Evolutionary conservation across 305 asterid species (phyloP).

Genomic region (Plantago coronopus): DNA sequence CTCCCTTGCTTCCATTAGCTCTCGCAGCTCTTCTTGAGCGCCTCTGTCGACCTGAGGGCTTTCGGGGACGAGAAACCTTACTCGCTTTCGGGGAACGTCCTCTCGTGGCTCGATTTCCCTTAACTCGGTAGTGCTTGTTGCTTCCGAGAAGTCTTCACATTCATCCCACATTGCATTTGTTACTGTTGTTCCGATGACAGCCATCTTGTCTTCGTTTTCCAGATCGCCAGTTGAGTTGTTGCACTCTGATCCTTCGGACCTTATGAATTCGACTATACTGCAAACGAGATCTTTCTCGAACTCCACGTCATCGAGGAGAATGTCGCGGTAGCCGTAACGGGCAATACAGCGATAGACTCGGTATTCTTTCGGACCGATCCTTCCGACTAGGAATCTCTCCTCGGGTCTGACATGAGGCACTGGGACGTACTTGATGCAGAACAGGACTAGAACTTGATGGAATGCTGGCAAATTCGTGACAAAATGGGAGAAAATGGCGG

Average conservation of each 20-base stretch:
- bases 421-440: constrained; percentile 73
- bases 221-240: constrained; percentile 17
- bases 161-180: constrained; percentile 32
- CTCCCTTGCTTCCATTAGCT: constrained; percentile 77
- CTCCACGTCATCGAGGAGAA: constrained; percentile 64
- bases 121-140: constrained; percentile 27
- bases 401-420: constrained; percentile 87
- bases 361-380: constrained; percentile 74
- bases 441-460: constrained; percentile 77
- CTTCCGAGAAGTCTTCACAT: constrained; percentile 21
- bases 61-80: constrained; percentile 62
- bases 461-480: constrained; percentile 89
- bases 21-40: constrained; percentile 49
- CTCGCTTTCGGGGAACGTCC: constrained; percentile 48
- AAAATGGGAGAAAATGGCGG: constrained; percentile 84
- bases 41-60: constrained; percentile 43
- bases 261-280: constrained; percentile 71
- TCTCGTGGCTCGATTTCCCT: constrained; percentile 37
- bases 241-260: constrained; percentile 39
- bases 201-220: constrained; percentile 49
- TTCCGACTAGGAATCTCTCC: constrained; percentile 77
- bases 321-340: constrained; percentile 74
- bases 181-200: constrained; percentile 56
- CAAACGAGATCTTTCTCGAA: constrained; percentile 77
- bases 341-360: constrained; percentile 76